Base-by-base conservation (phyloP, 2,329 filamentous ascomycete genomes). In the Geosmithia flava region DNA sequence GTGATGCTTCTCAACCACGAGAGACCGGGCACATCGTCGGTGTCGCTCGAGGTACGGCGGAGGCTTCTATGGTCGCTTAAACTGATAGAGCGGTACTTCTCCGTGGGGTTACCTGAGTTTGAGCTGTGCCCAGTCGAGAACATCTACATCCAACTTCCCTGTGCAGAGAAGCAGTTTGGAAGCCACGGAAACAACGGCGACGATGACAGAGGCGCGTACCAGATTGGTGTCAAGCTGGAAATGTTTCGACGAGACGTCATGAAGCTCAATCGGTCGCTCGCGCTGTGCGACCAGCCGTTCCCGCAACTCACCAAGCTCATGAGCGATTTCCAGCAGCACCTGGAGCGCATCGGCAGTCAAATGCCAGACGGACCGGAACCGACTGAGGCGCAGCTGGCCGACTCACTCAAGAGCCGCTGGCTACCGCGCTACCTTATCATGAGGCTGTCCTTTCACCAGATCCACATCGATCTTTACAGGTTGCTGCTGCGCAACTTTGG, bases 391-490 rank as follows among this genome's bases (percentile, higher is more conserved):
- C 48, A 50, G 29, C 44, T 49, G 7, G 43, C 20, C 1, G 53
- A 49, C 6, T 29, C 16, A 20, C 7, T 45, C 7, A 7, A 15
- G 7, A 45, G 23, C 44, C 41, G 42, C 7, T 57, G 55, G 53
- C 47, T 57, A 7, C 20, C 43, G 7, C 47, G 54, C 16, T 54
- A 50, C 20, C n/a, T 56, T 3, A n/a, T 47, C 7, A 43, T 49
- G 27, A 47, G 50, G 8, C 27, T 56, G 15, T 50, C 52, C 1
- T 70, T 62, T 56, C 66, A 70, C 17, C 67, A 70, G 44, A 65
- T 62, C 11, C 62, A 70, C 47, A 69, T 66, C 52, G 68, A 71
- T 45, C 50, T 71, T 4, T 70, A 70, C 48, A 65, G 68, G 2
- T 60, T 69, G n/a, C 60, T 69, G 4, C 53, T 71, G 3, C 59